Conservation (phyloP, 2,329 filamentous ascomycete species). For the Malbranchea zuffiana region DNA sequence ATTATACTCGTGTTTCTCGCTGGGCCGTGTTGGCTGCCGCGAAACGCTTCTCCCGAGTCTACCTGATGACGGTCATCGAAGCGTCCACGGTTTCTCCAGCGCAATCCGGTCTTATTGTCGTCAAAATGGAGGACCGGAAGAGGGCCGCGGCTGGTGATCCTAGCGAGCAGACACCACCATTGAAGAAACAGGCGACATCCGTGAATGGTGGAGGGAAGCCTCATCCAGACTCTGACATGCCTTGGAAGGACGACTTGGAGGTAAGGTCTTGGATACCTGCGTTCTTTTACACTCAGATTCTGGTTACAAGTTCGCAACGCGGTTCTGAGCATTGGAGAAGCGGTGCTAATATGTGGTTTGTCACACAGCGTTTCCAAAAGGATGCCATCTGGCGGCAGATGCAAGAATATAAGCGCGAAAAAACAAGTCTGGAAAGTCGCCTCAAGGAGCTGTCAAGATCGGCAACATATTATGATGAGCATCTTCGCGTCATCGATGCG, state of each 20-base stretch:
- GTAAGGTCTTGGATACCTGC: slow-evolving; percentile 41
- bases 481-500: slow-evolving; percentile 76
- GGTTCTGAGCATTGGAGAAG: slow-evolving; percentile 28
- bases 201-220: slow-evolving; percentile 58
- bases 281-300: background rate
- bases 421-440: slow-evolving; percentile 66
- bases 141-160: slow-evolving; percentile 70
- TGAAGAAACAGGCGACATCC: slow-evolving; percentile 69
- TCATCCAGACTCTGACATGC: slow-evolving; percentile 57
- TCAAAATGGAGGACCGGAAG: slow-evolving; percentile 99
- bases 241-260: slow-evolving; percentile 60
- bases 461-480: slow-evolving; percentile 77
- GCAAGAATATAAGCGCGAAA: slow-evolving; percentile 94
- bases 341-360: slow-evolving; percentile 22
- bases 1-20: too few relatives aligned
- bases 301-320: background rate
- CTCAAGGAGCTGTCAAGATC: slow-evolving; percentile 70
- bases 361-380: slow-evolving; percentile 70
- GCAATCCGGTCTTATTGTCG: slow-evolving; percentile 63
- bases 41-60: slow-evolving; percentile 7
- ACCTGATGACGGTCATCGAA: slow-evolving; percentile 81
- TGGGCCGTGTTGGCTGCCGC: slow-evolving; percentile 6
- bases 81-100: slow-evolving; percentile 61
- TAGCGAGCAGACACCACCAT: slow-evolving; percentile 77
- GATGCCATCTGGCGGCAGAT: slow-evolving; percentile 96